Base-by-base conservation (phyloP, 805 yeast genomes). In the Lachancea sp. region DNA sequence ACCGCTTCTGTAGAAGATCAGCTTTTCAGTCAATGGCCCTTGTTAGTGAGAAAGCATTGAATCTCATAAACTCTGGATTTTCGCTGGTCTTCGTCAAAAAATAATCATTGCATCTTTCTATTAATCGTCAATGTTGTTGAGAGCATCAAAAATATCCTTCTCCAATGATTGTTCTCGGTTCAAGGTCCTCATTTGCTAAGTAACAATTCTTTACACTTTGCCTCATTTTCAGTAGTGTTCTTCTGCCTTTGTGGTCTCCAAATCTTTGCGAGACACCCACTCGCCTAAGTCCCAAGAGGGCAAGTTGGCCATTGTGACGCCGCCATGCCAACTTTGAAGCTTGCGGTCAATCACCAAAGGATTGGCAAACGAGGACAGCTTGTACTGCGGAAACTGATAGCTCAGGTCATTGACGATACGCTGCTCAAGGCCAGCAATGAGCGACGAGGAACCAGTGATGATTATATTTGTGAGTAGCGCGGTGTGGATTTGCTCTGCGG, bases 291-390 rank as follows among this genome's bases (percentile, higher is more conserved):
- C 61, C 64, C 63, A 60, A 13, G 53, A 47, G 9, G 63, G 64
- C 32, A 60, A 39, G 31, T 57, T 58, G 9, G 59, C 51, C 58
- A 60, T 59, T 1, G 60, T 51, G 20, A 49, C 51, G 41, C 93
- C 95, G 25, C 96, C 95, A 36, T 85, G 78, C 95, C 96, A 89
- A 16, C 88, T 72, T 48, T 87, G 83, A 56, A 77, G 79, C 51
- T 77, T 74, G 57, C 96, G 75, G 63, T 89, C 96, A 46, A 73
- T 69, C 17, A 82, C 65, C 55, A 78, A 78, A 41, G 95, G 95
- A 27, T 81, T 78, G 2, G 95, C 84, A 59, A 85, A 90, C n/a
- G 90, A 73, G 52, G 95, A 71, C 34, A 89, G 76, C 62, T 89
- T 90, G 57, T 88, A 73, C 43, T 93, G 93, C 13, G 96, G 95